Percentiles rank a stretch among this genome's conserved stretches.
These are phyloP conservation scores for Aegilops longissima DNA, from an alignment of 176 grass and related monocot genomes.

Conservation along the genomic window DNA sequence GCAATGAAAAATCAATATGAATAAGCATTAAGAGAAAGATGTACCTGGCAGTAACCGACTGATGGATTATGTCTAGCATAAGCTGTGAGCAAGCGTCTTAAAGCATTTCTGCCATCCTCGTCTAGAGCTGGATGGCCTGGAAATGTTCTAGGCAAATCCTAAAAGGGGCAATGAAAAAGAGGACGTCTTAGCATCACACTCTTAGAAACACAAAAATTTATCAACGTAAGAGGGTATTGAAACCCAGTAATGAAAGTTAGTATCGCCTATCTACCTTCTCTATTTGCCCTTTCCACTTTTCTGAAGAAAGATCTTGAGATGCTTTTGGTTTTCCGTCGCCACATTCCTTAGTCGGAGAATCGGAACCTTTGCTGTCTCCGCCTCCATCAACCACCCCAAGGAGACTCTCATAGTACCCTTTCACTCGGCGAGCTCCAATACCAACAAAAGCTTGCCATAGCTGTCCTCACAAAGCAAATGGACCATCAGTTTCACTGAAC, in stretches of 20 bases:
- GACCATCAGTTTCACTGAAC: background rate
- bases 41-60: conserved; percentile 98
- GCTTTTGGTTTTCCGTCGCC: conserved; percentile 41
- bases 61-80: conserved; percentile 98
- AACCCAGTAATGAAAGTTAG: background rate
- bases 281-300: conserved; percentile 98
- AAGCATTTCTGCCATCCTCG: conserved; percentile 95
- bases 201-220: conserved; percentile 10
- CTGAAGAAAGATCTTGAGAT: conserved; percentile 43
- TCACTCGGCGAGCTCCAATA: conserved; percentile 79
- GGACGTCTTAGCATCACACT: conserved; percentile 5
- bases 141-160: conserved; percentile 99
- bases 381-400: conserved; percentile 40
- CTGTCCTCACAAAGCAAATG: conserved; percentile 37
- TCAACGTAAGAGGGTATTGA: conserved; percentile 21
- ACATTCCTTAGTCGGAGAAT: conserved; percentile 30
- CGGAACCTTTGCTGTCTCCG: conserved; percentile 29
- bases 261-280: conserved; percentile 66
- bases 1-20: background rate
- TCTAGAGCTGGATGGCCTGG: conserved; percentile 96
- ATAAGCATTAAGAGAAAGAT: conserved; percentile 22
- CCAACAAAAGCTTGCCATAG: conserved; percentile 99
- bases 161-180: conserved; percentile 28
- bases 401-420: conserved; percentile 84
- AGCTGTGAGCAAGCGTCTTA: conserved; percentile 91